Percentiles rank a stretch among this genome's conserved stretches.
Conservation (phyloP, 2,329 filamentous ascomycete species). For the Talaromyces atroroseus region DNA sequence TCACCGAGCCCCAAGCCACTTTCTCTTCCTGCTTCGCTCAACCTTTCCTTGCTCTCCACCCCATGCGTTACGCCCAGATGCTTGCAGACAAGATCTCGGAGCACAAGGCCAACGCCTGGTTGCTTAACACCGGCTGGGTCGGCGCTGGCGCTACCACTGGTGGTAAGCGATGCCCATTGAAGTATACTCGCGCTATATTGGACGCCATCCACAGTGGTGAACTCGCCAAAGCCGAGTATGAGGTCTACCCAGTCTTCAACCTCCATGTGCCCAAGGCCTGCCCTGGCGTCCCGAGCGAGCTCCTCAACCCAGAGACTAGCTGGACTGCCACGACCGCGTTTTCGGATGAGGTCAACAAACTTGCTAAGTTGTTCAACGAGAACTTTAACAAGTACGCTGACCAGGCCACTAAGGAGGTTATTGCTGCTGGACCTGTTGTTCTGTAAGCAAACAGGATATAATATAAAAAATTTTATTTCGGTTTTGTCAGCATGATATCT, state of each 20-base stretch:
- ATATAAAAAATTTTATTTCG: conserved; percentile 1
- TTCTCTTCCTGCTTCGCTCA: conserved; percentile 99
- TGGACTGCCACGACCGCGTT: conserved; percentile 86
- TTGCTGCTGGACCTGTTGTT: conserved; percentile 47
- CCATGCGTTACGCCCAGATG: conserved; percentile 99
- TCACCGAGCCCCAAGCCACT: conserved; percentile 94
- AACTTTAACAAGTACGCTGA: conserved; percentile 96
- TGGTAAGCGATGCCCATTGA: conserved; percentile 93
- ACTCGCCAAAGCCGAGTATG: conserved; percentile 87
- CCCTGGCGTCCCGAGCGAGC: conserved; percentile 79
- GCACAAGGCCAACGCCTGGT: conserved; percentile 94
- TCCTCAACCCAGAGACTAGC: conserved; percentile 88
- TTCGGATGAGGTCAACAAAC: conserved; percentile 80
- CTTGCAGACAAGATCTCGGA: conserved; percentile 94
- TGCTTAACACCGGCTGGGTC: conserved; percentile 97
- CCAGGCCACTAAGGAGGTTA: conserved; percentile 74
- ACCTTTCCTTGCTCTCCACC: conserved; percentile 96
- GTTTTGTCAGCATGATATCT: neutral
- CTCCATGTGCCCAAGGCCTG: conserved; percentile 90
- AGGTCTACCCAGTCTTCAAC: conserved; percentile 96
- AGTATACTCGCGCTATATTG: conserved; percentile 97
- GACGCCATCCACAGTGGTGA: conserved; percentile 97
- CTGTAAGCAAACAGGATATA: neutral
- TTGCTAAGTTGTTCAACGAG: conserved; percentile 82
- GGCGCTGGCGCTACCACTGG: conserved; percentile 85